A percentile compares a stretch with the other conserved stretches of the same genome.
phyloP scores from a whole-genome alignment of 164 flowering plant genomes.

The Aristolochia californica region DNA sequence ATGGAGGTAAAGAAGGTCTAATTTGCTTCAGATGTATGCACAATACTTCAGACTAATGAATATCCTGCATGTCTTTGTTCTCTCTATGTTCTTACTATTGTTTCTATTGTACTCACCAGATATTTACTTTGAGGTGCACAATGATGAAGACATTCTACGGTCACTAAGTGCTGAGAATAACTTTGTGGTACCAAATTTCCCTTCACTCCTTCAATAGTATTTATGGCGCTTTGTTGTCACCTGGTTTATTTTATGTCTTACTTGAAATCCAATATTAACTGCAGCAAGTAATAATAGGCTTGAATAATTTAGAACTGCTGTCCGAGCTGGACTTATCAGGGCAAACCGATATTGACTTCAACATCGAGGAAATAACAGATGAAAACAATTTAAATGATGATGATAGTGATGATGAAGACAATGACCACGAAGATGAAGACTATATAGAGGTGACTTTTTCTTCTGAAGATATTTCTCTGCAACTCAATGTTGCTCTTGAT shows the following conservation, averaged over 20 bases:
- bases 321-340: conserved; percentile 58
- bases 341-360: conserved; percentile 56
- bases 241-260: neutral
- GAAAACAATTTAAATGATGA: conserved; percentile 52
- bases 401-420: conserved; percentile 38
- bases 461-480: conserved; percentile 1
- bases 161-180: conserved; percentile 54
- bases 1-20: conserved; percentile 49
- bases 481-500: neutral
- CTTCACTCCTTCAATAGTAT: neutral
- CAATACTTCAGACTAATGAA: neutral
- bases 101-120: conserved; percentile 33
- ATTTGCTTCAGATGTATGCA: conserved; percentile 1
- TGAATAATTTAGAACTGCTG: conserved; percentile 61
- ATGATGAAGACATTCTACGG: conserved; percentile 63
- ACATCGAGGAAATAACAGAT: conserved; percentile 54
- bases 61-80: conserved; percentile 1
- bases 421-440: no score
- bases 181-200: conserved; percentile 46
- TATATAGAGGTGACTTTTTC: neutral
- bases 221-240: neutral
- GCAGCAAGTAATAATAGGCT: conserved; percentile 87
- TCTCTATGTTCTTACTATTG: conserved; percentile 5
- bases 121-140: conserved; percentile 72
- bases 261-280: conserved; percentile 9